Evolutionary conservation across 352 stramenopile species (phyloP), one percentile per base, ranked within the genome.

Genomic region (Phytophthora colocasiae): DNA sequence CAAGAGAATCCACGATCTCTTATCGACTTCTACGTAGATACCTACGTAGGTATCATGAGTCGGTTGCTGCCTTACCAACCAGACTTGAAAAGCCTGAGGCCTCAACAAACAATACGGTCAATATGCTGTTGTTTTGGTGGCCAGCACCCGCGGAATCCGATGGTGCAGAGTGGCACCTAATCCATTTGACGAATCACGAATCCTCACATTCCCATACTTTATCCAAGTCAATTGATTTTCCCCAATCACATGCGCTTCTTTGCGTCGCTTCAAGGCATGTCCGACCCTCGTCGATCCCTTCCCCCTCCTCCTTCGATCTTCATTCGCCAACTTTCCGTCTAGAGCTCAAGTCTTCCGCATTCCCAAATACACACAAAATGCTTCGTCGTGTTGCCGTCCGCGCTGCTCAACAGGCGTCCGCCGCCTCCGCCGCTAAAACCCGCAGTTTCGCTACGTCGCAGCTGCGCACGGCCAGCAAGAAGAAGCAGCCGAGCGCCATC

Each of bases 391-490:
- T 68, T 24, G 72, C 74, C 31, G 43, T 76, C 40, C 61, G 49
- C 44, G 40, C 60, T 22, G 19, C 55, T 58, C 34, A 64, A 11
- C 65, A 78, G 31, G 66, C 70, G 22, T 67, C 67, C 46, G 68
- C 50, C 15, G 75, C 77, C 46, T 83, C 84, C 51, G 75, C 70
- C 38, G 63, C 73, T 60, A 86, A 74, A 65, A 72, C 75, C 50
- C 82, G 82, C 63, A 60, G 68, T 58, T 82, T 93, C 36, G 75
- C 77, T 29, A 75, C 71, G 50, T 66, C 74, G 34, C 72, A 73
- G 27, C 66, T 83, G 39, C 76, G 71, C 48, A 40, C 70, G 6
- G 45, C 66, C 24, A 50, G 41, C 66, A 80, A 82, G 43, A 79
- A 76, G 19, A 80, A 80, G 58, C 75, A 80, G 57, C 72, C 79